Base-by-base conservation (phyloP, 1,284 basidiomycete species). In the Apiotrichum domesticum region DNA sequence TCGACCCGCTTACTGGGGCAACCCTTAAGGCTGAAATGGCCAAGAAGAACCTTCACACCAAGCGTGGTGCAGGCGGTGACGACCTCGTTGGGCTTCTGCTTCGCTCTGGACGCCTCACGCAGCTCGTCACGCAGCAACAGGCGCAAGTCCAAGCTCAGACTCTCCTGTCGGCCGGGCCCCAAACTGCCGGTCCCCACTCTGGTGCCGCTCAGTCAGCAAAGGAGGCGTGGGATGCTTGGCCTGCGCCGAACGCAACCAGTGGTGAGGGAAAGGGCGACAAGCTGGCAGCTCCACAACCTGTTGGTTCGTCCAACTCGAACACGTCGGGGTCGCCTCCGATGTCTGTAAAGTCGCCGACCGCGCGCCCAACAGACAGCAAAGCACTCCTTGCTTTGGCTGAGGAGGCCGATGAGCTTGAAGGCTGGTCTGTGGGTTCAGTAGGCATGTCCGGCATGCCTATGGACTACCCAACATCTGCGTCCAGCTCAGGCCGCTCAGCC, bases 11-110 rank as follows among this genome's bases (percentile, higher is more conserved):
- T 72, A 92, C 92, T 66, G 93, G 93, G 8, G 87, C 89, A 6
- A 87, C 95, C 1, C 77, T 98, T 52, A 98, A 98, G 76, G 95
- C 95, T 14, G 96, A 98, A 78, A 97, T 98, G 91, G 95, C 95
- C 41, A 98, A 98, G 84, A 98, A 98, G 83, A 98, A 98, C 71
- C 76, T 98, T 46, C 95, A 98, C 73, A 96, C 92, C 29, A 94
- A 93, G 78, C 81, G 90, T 43, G 87, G 87, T n/a, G 83, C 83
- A 10, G 71, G 76, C 1, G 73, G 78, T 11, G 76, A 78, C 37
- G 76, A 78, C 66, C 61, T 72, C 57, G 72, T 71, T 50, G 73
- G 63, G 50, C 66, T 65, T 59, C 67, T 70, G 32, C 54, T 73
- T 34, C 59, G 72, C 48, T 67, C 64, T 9, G 73, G 73, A 9